Percentiles rank a stretch among this genome's conserved stretches.
These are phyloP conservation scores for Chalaropsis thielavioides DNA, from an alignment of 2,329 filamentous ascomycete genomes.

Conservation along the genomic window DNA sequence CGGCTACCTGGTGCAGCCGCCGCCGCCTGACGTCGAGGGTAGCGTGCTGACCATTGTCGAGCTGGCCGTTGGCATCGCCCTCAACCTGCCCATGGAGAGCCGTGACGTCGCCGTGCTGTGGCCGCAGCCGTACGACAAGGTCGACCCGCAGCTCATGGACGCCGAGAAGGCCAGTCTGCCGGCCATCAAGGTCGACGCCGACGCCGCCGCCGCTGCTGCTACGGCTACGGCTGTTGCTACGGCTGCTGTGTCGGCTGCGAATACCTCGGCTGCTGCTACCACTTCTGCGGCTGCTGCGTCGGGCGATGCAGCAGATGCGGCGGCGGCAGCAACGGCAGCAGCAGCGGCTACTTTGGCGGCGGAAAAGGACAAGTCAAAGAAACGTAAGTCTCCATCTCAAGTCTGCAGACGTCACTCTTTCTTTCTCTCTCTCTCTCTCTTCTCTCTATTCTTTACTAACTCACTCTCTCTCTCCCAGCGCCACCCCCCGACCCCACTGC, in stretches of 20 bases:
- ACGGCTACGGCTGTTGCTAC: constrained; percentile 27
- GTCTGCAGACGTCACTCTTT: too few species aligned
- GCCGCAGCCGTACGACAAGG: constrained; percentile 57
- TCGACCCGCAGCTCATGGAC: constrained; percentile 70
- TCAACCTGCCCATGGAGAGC: constrained; percentile 79
- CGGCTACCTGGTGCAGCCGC: constrained; percentile 59
- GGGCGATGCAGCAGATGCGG: not conserved
- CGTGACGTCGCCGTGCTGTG: constrained; percentile 82
- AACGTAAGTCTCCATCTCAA: constrained; percentile 28
- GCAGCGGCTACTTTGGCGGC: constrained; percentile 28
- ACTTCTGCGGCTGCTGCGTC: not conserved
- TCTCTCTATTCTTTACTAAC: not conserved
- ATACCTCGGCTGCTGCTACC: too few species aligned
- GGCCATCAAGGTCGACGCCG: constrained; percentile 23
- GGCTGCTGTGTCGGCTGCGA: not conserved
- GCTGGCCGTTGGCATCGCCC: constrained; percentile 69
- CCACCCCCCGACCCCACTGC: constrained; percentile 34
- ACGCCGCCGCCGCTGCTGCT: constrained; percentile 19
- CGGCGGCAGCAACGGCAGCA: not conserved
- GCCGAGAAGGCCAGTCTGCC: constrained; percentile 60
- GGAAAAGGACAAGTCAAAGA: constrained; percentile 33
- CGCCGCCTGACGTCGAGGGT: constrained; percentile 69
- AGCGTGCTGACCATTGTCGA: constrained; percentile 88
- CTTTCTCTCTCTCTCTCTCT: not conserved
- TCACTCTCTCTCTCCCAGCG: not conserved